A percentile compares a stretch with the other conserved stretches of the same genome.
These are phyloP conservation scores for Podospora sp. DNA, from an alignment of 495 filamentous ascomycete genomes.

Conservation along the genomic window DNA sequence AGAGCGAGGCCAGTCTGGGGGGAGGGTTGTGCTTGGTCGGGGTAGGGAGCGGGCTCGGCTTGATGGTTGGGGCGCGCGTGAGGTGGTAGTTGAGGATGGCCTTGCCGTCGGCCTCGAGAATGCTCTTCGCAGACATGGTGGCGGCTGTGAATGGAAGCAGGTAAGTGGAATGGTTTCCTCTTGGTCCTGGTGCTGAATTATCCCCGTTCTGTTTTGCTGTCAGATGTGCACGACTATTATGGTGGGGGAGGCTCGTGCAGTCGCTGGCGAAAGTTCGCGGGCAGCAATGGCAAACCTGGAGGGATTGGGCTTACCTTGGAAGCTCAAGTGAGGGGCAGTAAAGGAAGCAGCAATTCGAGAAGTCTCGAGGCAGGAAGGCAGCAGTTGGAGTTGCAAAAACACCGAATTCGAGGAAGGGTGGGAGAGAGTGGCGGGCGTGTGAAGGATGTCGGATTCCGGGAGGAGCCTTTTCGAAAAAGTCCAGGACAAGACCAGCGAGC, in stretches of 20 bases:
- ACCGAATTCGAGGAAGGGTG: conserved; percentile 7
- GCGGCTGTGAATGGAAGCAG: conserved; percentile 27
- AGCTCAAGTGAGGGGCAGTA: conserved; percentile 20
- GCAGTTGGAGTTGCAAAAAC: background rate
- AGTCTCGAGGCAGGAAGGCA: conserved; percentile 12
- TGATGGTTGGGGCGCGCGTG: conserved; percentile 95
- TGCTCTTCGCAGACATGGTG: conserved; percentile 97
- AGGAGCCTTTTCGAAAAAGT: conserved; percentile 17
- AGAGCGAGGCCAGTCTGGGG: conserved; percentile 83
- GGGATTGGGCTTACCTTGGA: conserved; percentile 3
- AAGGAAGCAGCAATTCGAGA: conserved; percentile 17
- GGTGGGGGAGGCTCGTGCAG: conserved; percentile 1
- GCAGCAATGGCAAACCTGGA: background rate
- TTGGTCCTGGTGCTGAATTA: conserved; percentile 16
- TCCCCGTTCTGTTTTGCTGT: conserved; percentile 14
- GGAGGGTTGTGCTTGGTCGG: conserved; percentile 89
- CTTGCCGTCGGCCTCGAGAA: conserved; percentile 99
- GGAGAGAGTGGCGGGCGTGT: conserved; percentile 13
- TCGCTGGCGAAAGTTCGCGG: conserved; percentile 1
- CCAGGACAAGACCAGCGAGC: conserved; percentile 7
- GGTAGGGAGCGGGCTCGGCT: conserved; percentile 89
- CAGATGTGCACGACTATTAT: background rate
- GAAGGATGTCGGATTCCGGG: conserved; percentile 23
- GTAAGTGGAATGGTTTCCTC: conserved; percentile 20
- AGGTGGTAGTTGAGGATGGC: conserved; percentile 99